Conservation (phyloP, 2,329 filamentous ascomycete species). For the Dothistroma septosporum region DNA sequence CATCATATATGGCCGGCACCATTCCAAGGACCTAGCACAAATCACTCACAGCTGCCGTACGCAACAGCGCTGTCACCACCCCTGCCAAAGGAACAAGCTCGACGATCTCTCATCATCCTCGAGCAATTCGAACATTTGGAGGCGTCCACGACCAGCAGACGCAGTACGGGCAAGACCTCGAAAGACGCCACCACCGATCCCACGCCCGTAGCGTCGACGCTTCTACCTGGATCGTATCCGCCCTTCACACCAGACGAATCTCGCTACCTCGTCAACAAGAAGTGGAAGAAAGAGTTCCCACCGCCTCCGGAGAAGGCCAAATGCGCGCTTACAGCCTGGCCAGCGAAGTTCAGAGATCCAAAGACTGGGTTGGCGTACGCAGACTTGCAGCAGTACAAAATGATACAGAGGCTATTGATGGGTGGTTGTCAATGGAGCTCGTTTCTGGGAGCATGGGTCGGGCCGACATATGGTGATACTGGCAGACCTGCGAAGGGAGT, state of each 20-base stretch:
- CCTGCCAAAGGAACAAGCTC: constrained; percentile 34
- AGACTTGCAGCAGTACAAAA: constrained; percentile 73
- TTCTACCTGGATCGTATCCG: constrained; percentile 45
- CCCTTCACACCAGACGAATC: constrained; percentile 50
- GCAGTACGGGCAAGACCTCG: constrained; percentile 16
- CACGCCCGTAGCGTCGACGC: constrained; percentile 55
- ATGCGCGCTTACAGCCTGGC: constrained; percentile 70
- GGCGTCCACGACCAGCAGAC: constrained; percentile 20
- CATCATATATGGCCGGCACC: constrained; percentile 23
- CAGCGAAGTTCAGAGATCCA: constrained; percentile 79
- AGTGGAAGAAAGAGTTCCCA: constrained; percentile 34
- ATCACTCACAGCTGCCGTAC: constrained; percentile 18
- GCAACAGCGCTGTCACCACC: constrained; percentile 22
- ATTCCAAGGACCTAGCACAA: constrained; percentile 19
- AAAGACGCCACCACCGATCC: constrained; percentile 42
- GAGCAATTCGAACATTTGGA: constrained; percentile 34
- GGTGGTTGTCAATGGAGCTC: constrained; percentile 80
- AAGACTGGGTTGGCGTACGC: constrained; percentile 77
- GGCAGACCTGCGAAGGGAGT: constrained; percentile 68
- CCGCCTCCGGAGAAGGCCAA: constrained; percentile 38
- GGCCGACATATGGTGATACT: constrained; percentile 39
- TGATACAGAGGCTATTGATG: constrained; percentile 68
- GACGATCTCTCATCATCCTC: constrained; percentile 33
- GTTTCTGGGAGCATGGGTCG: constrained; percentile 78
- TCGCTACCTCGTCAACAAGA: constrained; percentile 53